Base-by-base conservation (phyloP, 1,284 basidiomycete species). In the Volvariella surrecta region DNA sequence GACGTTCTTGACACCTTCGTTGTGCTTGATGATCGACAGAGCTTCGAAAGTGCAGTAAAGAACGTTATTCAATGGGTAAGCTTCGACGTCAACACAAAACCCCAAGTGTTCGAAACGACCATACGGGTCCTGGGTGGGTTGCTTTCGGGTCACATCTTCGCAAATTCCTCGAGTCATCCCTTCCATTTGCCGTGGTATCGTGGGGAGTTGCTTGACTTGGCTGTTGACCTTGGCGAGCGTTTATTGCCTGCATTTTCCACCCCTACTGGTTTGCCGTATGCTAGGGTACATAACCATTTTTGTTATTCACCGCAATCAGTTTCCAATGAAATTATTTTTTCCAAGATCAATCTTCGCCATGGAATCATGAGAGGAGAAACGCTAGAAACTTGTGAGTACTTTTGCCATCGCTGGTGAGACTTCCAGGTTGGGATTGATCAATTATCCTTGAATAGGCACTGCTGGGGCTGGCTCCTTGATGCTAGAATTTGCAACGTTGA, bases 381-480 rank as follows among this genome's bases (percentile, higher is more conserved):
- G n/a, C 53, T 72, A 20, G 85, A 89, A 55, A 85, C 85, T 21
- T 92, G 89, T 86, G 53, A 48, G 82, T 69, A 18, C 42, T n/a
- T 46, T 35, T 37, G 40, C 42, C 28, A 39, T 28, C 42, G 16
- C 30, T 9, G 17, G 39, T 15, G 11, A 28, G 3, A 39, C 17
- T 21, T 13, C 3, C 21, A 9, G n/a, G 39, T 16, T 41, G 20
- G 37, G 8, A 15, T 16, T 17, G 8, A 32, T 39, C 40, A 45
- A 21, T 17, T 16, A 37, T 22, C 18, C 42, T 45, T 38, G 42
- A 32, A 21, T 50, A 89, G 89, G 89, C 60, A 83, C 89, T 31
- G 91, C 93, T 37, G 93, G 91, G 32, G 94, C 92, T 17, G 91
- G 91, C 3, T 92, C 90, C 37, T 67, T 97, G 39, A 81, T 96